Conservation (phyloP, 805 yeast genomes). For the Metschnikowia anglica region DNA sequence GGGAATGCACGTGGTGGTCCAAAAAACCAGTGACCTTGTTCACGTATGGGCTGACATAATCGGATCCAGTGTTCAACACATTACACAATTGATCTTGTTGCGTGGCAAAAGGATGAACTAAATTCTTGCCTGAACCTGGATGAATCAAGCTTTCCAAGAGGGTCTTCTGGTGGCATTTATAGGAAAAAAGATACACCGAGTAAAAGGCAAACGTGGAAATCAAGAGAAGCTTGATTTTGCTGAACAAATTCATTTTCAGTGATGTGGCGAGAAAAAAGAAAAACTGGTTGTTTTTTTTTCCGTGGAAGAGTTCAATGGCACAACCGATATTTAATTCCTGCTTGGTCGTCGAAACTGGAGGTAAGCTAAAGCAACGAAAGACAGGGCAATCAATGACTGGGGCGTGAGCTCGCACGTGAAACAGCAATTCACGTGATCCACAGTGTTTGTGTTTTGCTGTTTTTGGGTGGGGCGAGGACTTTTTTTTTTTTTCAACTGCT, state of each 20-base stretch:
- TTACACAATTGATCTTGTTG: conserved; percentile 39
- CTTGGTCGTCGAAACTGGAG: neutral
- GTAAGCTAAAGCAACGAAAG: neutral
- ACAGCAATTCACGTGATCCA: conserved; percentile 12
- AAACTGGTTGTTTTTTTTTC: neutral
- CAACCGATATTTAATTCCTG: too few species aligned
- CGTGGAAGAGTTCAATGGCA: too few species aligned
- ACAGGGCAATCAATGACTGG: conserved; percentile 4
- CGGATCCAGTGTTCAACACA: conserved; percentile 30
- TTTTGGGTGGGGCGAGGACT: too few species aligned
- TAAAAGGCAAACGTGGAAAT: conserved; percentile 32
- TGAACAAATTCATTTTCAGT: conserved; percentile 16
- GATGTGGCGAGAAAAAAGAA: neutral
- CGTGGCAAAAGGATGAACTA: conserved; percentile 40
- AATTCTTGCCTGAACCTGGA: conserved; percentile 25
- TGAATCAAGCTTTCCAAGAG: conserved; percentile 26
- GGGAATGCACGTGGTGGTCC: conserved; percentile 40
- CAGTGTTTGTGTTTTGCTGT: conserved; percentile 9
- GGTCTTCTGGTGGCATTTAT: conserved; percentile 39
- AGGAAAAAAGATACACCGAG: conserved; percentile 37
- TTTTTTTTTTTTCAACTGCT: too few species aligned
- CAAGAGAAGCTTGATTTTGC: conserved; percentile 24
- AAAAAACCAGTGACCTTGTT: conserved; percentile 28
- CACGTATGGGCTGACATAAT: conserved; percentile 32
- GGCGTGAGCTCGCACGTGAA: conserved; percentile 7